phyloP scores from a whole-genome alignment of 345 rosid species.

The Erodium maritimum region DNA sequence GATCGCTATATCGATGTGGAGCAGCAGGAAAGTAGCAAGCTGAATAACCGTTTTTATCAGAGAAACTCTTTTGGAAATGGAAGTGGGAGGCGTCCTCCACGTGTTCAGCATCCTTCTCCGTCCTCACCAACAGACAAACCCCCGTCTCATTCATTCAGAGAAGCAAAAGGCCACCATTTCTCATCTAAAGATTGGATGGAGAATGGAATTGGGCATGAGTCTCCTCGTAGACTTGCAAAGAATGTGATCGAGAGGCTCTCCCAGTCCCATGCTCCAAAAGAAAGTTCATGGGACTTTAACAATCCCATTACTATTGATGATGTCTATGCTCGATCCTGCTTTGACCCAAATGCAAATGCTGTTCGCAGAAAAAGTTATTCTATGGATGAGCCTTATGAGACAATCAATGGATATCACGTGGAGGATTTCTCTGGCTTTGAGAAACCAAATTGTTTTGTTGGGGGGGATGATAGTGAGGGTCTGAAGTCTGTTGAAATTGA shows the following conservation, averaged over 20 bases:
- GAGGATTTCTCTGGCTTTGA: constrained; percentile 27
- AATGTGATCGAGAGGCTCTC: constrained; percentile 81
- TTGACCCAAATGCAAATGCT: constrained; percentile 31
- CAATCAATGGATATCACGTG: constrained; percentile 15
- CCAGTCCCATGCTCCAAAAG: constrained; percentile 33
- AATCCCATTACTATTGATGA: constrained; percentile 76
- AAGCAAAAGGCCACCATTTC: constrained; percentile 36
- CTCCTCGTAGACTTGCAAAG: constrained; percentile 75
- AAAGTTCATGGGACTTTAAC: constrained; percentile 32
- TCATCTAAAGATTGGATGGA: constrained; percentile 54
- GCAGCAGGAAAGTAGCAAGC: constrained; percentile 50
- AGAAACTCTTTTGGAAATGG: constrained; percentile 30
- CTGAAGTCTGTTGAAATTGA: constrained; percentile 24
- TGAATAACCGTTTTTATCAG: constrained; percentile 28
- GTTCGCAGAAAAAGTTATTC: constrained; percentile 29
- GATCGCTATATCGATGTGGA: constrained; percentile 96
- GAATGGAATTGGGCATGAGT: constrained; percentile 52
- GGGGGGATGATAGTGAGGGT: constrained; percentile 19
- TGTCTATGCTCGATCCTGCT: constrained; percentile 47
- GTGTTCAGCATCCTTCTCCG: constrained; percentile 49
- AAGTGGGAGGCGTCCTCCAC: constrained; percentile 56
- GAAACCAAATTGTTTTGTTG: constrained; percentile 17
- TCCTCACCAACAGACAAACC: constrained; percentile 54
- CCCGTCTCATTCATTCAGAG: constrained; percentile 67
- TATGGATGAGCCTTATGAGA: constrained; percentile 33